Percentiles rank a stretch among this genome's conserved stretches.
Evolutionary conservation across 768 basidiomycete genomes (phyloP).

Genomic region (Macrocybe gigantea): DNA sequence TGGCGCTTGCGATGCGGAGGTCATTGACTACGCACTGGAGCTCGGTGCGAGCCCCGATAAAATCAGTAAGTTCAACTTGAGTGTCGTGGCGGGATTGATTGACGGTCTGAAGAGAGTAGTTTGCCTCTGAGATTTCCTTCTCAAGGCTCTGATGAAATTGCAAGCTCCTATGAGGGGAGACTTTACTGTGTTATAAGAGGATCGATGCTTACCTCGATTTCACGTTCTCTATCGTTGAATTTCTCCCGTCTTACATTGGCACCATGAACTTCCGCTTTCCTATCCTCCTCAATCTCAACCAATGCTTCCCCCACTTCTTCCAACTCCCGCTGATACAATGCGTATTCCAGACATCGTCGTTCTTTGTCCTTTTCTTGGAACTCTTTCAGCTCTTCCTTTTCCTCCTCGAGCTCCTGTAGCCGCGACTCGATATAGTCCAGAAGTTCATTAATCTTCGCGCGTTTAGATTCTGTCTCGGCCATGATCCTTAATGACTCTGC

Average conservation of each 20-base stretch:
- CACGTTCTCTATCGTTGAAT: slow-evolving; percentile 78
- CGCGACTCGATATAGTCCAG: slow-evolving; percentile 89
- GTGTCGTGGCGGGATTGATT: slow-evolving; percentile 66
- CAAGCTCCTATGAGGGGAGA: background rate
- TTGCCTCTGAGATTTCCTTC: slow-evolving; percentile 60
- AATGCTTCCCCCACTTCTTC: slow-evolving; percentile 83
- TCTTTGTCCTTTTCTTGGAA: slow-evolving; percentile 96
- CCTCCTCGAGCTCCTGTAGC: slow-evolving; percentile 88
- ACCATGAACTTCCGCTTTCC: slow-evolving; percentile 75
- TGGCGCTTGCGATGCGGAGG: slow-evolving; percentile 58
- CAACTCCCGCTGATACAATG: slow-evolving; percentile 85
- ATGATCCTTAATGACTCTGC: slow-evolving; percentile 93
- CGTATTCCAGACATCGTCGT: slow-evolving; percentile 90
- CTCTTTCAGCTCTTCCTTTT: slow-evolving; percentile 96
- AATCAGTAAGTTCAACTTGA: slow-evolving; percentile 81
- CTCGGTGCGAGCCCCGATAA: slow-evolving; percentile 79
- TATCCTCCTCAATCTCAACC: slow-evolving; percentile 81
- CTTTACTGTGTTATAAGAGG: background rate
- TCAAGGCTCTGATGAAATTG: slow-evolving; percentile 57
- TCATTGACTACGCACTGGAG: slow-evolving; percentile 81
- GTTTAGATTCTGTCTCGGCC: slow-evolving; percentile 93
- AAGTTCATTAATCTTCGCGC: slow-evolving; percentile 85
- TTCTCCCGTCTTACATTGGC: slow-evolving; percentile 80
- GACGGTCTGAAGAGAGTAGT: slow-evolving; percentile 67
- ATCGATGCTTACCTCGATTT: slow-evolving; percentile 59